phyloP scores from a whole-genome alignment of 257 asterid genomes.

The Ballota nigra region DNA sequence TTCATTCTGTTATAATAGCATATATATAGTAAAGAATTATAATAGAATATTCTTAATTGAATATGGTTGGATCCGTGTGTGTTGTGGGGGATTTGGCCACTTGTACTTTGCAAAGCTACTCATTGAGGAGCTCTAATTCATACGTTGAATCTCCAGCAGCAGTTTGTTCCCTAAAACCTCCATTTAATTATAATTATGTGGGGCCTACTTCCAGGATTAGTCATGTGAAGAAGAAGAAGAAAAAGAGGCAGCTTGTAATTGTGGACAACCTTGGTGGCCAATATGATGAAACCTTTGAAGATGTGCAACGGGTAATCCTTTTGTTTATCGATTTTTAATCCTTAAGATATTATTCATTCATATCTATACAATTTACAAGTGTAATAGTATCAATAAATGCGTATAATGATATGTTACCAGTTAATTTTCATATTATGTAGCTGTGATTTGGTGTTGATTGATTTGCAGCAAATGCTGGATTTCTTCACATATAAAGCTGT shows the following conservation, averaged over 20 bases:
- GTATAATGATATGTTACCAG: no score
- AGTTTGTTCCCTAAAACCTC: conserved; percentile 17
- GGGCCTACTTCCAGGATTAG: no score
- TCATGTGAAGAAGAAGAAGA: conserved; percentile 31
- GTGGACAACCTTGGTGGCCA: conserved; percentile 53
- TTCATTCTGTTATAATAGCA: background rate
- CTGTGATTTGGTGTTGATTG: no score
- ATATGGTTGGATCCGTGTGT: conserved; percentile 26
- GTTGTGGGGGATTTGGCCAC: background rate
- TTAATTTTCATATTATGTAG: no score
- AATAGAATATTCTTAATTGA: background rate
- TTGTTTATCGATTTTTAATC: no score
- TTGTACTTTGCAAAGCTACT: background rate
- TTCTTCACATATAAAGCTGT: conserved; percentile 91
- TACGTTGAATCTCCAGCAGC: conserved; percentile 28
- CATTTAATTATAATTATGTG: no score
- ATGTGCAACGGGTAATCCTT: conserved; percentile 34
- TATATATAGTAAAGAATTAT: background rate
- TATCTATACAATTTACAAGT: no score
- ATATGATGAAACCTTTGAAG: conserved; percentile 62
- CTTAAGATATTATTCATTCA: no score
- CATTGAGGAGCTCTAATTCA: background rate
- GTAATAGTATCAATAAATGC: no score
- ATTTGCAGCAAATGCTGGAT: conserved; percentile 67
- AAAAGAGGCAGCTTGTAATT: conserved; percentile 33